These are phyloP conservation scores for Xylaria intraflava DNA, from an alignment of 495 filamentous ascomycete species.

Conservation along the genomic window DNA sequence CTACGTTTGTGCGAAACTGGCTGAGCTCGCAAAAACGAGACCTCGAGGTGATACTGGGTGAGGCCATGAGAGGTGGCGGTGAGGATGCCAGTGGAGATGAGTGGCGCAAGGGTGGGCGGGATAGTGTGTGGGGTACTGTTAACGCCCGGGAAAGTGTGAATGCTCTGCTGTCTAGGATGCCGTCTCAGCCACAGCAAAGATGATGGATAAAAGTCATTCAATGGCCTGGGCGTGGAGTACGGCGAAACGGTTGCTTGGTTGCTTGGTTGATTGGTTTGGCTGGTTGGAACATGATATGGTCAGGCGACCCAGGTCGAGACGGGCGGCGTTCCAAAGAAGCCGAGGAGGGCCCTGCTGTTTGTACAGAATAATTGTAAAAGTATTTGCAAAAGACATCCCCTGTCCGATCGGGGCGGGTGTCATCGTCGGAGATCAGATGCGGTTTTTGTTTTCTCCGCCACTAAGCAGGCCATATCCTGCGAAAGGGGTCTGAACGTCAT, in stretches of 20 bases:
- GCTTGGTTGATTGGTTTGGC: too few relatives aligned
- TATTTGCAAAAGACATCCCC: background rate
- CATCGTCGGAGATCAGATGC: too few relatives aligned
- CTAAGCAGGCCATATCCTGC: too few relatives aligned
- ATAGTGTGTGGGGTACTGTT: slow-evolving; percentile 46
- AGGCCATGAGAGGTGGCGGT: slow-evolving; percentile 61
- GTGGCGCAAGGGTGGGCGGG: slow-evolving; percentile 47
- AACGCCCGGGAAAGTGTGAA: slow-evolving; percentile 53
- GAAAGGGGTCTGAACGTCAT: too few relatives aligned
- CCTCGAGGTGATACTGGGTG: slow-evolving; percentile 82
- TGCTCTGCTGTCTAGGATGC: slow-evolving; percentile 41
- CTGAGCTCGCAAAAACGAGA: slow-evolving; percentile 82
- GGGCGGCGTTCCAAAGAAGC: slow-evolving; percentile 5
- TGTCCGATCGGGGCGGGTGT: background rate
- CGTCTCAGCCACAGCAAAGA: slow-evolving; percentile 15
- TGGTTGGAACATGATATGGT: background rate
- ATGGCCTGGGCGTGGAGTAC: slow-evolving; percentile 1
- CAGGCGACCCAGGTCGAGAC: background rate
- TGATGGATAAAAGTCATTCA: background rate
- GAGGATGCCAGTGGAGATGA: slow-evolving; percentile 51
- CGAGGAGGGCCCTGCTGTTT: background rate
- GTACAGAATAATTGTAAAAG: background rate
- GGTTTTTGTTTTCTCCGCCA: too few relatives aligned
- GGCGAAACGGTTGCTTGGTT: background rate
- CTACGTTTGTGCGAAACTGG: slow-evolving; percentile 74